Base-by-base conservation (phyloP, 495 filamentous ascomycete species). In the Xylaria flabelliformis region DNA sequence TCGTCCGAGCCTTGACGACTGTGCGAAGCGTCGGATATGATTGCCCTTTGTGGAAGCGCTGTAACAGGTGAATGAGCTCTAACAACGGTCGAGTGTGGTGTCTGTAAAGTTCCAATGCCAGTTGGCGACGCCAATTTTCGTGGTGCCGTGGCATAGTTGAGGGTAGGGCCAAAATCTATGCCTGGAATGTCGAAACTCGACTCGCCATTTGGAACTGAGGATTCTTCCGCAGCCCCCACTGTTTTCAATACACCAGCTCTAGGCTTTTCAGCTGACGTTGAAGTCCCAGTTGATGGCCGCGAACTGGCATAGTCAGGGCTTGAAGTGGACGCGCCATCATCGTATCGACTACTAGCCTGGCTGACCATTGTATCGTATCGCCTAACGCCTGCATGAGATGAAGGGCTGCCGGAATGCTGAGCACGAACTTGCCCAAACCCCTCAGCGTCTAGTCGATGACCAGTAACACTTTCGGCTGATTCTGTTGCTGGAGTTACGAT, bases 141-240 rank as follows among this genome's bases (percentile, higher is more conserved):
- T 15, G 78, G 70, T 9, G 76, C 75, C 6, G 81, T 74, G 13
- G 83, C 86, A 61, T 92, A 92, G 75, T 92, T 91, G 68, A 91
- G 84, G 0, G 95, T 98, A 21, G 90, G 93, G 0, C 95, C 95
- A 79, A 98, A 98, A 77, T 98, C 92, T 71, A 98, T 87, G 10
- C 83, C 81, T 2, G 94, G 93, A 69, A 97, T 92, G 59, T 90
- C 87, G 26, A 82, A 82, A 24, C 76, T 64, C 13, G 72, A 53
- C 4, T 75, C 21, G 64, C 21, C 17, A 34, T 41, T 32, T 64
- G 56, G 10, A 41, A 39, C 13, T 46, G 72, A 56, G 44, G 69
- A 56, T 44, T 74, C 24, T 80, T 88, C 83, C n/a, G 80, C 78
- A 64, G 86, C 86, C 10, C 95, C 95, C 4, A 95, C 91, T 6